phyloP scores from a whole-genome alignment of 1,284 basidiomycete genomes.

The Austroboletus niveus region DNA sequence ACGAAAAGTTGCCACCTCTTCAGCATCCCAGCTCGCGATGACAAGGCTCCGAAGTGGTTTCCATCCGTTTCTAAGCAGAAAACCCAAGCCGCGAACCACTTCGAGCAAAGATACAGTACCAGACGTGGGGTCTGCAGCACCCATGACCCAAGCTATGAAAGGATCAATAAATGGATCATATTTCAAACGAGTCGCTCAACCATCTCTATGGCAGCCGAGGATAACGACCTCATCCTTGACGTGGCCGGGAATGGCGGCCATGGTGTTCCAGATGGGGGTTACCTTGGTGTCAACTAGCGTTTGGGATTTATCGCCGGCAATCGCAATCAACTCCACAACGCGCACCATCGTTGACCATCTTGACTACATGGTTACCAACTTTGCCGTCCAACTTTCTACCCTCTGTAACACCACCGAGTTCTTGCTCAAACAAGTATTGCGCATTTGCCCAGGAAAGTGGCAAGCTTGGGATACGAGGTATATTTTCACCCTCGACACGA shows the following conservation, averaged over 20 bases:
- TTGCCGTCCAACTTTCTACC: conserved; percentile 47
- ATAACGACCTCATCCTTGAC: conserved; percentile 85
- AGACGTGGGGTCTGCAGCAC: conserved; percentile 83
- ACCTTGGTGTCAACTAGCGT: conserved; percentile 67
- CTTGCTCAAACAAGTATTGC: conserved; percentile 52
- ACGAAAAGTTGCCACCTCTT: conserved; percentile 57
- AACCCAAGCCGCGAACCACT: conserved; percentile 79
- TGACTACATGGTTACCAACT: conserved; percentile 47
- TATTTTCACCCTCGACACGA: conserved; percentile 64
- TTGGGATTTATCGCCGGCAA: conserved; percentile 1
- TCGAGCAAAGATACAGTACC: conserved; percentile 88
- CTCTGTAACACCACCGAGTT: conserved; percentile 43
- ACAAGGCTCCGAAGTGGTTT: conserved; percentile 85
- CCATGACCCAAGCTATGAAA: conserved; percentile 54
- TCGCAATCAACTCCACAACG: conserved; percentile 1
- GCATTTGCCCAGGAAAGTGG: conserved; percentile 76
- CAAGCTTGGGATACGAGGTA: conserved; percentile 82
- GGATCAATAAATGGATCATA: background rate
- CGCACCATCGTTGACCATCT: conserved; percentile 64
- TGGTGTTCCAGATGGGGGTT: conserved; percentile 85
- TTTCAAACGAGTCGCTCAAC: conserved; percentile 36
- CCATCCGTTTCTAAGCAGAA: conserved; percentile 76
- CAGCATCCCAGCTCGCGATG: conserved; percentile 92
- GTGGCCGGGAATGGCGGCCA: conserved; percentile 88
- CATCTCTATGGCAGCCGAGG: conserved; percentile 86